Base-by-base conservation (phyloP, 2,329 filamentous ascomycete genomes). In the Ophiognomonia clavigignenti-juglandacearum region DNA sequence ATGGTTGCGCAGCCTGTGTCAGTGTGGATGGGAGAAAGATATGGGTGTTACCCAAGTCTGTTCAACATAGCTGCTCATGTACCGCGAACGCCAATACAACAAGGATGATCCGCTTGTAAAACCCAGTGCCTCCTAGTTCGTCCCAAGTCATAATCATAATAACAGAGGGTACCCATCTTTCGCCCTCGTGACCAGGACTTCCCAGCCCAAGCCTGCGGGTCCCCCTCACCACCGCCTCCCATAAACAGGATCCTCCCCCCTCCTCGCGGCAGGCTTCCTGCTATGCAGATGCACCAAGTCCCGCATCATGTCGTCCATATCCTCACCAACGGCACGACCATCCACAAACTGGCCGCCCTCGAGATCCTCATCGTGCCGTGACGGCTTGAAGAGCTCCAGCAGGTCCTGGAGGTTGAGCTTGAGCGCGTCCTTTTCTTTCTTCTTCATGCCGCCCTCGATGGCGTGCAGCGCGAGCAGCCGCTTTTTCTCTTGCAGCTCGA, bases 361-460 rank as follows among this genome's bases (percentile, higher is more conserved):
- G 40, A 46, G 45, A 6, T 61, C 63, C 34, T 70, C 66, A 22
- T 66, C 69, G 42, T 68, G 62, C 18, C 68, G 67, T n/a, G n/a
- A n/a, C 31, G 65, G 82, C 53, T 81, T 82, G 71, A 98, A 98
- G 47, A 98, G 76, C 41, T 88, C 84, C 65, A 98, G 77, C 64
- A 98, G 95, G 67, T 98, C 93, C 62, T 90, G 85, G 80, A 97
- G 84, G 39, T 85, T 88, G 41, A 98, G 74, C 70, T 96, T 96
- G 62, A 87, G 81, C 14, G 83, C 78, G 46, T 72, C 80, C 51
- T 85, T 87, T 19, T 49, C 41, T 18, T 49, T 45, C 61, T 80
- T 80, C 53, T 75, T 86, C 62, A 82, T 80, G 55, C 82, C 84
- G 53, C 83, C 83, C 65, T 96, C 93, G 49, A 98, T 93, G 11